Conservation (phyloP, 768 basidiomycete genomes). For the Pisolithus orientalis region DNA sequence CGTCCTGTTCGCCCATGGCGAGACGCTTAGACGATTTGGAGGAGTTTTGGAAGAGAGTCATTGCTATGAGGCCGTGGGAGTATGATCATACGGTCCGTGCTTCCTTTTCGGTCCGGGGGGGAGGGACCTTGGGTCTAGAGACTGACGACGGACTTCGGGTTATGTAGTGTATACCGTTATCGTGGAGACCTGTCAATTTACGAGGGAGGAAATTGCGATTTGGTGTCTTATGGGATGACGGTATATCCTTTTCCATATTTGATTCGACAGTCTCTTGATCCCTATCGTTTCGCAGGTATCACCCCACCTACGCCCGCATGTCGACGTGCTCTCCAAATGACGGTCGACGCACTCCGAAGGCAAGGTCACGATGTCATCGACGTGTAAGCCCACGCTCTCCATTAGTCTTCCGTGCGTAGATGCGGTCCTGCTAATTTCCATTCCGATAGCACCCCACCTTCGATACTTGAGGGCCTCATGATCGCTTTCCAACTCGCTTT, state of each 20-base stretch:
- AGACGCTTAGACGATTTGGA: slow-evolving; percentile 35
- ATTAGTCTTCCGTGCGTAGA: background rate
- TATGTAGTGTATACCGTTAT: slow-evolving; percentile 35
- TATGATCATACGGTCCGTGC: slow-evolving; percentile 36
- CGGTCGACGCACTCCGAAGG: slow-evolving; percentile 26
- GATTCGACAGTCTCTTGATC: background rate
- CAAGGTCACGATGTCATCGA: slow-evolving; percentile 36
- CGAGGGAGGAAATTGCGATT: slow-evolving; percentile 30
- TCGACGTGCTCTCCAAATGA: slow-evolving; percentile 30
- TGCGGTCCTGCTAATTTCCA: background rate
- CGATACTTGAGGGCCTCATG: slow-evolving; percentile 42
- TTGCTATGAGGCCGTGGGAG: slow-evolving; percentile 37
- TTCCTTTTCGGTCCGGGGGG: background rate
- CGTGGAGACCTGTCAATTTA: slow-evolving; percentile 35
- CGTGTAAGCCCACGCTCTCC: slow-evolving; percentile 24
- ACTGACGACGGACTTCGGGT: background rate
- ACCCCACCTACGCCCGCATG: slow-evolving; percentile 36
- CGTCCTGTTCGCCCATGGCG: slow-evolving; percentile 36
- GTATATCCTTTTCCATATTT: slow-evolving; percentile 16
- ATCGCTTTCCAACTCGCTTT: slow-evolving; percentile 52
- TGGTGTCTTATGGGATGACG: slow-evolving; percentile 38
- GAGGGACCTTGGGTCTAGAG: too few relatives aligned
- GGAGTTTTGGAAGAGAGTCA: slow-evolving; percentile 37
- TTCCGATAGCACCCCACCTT: slow-evolving; percentile 36
- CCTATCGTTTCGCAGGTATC: slow-evolving; percentile 21